phyloP scores from a whole-genome alignment of 176 grass and related monocot genomes.

The Avena insularis region DNA sequence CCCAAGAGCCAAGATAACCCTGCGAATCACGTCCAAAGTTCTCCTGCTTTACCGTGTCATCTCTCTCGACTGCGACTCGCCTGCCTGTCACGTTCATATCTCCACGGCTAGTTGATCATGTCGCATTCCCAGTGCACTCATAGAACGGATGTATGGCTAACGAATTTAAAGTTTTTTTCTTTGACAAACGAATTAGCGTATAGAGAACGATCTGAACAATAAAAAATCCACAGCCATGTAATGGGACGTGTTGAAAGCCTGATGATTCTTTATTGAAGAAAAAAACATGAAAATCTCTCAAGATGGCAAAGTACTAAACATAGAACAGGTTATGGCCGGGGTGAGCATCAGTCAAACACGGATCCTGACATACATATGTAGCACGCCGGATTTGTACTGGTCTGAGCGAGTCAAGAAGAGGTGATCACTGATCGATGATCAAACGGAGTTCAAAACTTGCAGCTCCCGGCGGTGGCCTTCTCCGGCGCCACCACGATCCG shows the following conservation, averaged over 20 bases:
- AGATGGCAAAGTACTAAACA: constrained; percentile 21
- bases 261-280: neutral
- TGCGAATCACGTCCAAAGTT: constrained; percentile 40
- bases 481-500: neutral
- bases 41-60: neutral
- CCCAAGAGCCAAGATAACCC: constrained; percentile 25
- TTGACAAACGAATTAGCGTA: neutral
- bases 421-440: neutral
- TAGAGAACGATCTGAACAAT: neutral
- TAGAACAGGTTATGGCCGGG: constrained; percentile 3
- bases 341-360: neutral
- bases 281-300: neutral
- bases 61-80: neutral
- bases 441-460: constrained; percentile 21
- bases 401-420: neutral
- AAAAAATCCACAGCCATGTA: neutral
- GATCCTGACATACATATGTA: neutral
- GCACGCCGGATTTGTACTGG: neutral
- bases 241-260: neutral
- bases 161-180: neutral
- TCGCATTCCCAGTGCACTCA: neutral
- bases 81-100: neutral
- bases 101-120: neutral
- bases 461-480: neutral
- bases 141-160: neutral